Base-by-base conservation (phyloP, 225 moss, liverwort and hornwort genomes). In the Marchantia paleacea region DNA sequence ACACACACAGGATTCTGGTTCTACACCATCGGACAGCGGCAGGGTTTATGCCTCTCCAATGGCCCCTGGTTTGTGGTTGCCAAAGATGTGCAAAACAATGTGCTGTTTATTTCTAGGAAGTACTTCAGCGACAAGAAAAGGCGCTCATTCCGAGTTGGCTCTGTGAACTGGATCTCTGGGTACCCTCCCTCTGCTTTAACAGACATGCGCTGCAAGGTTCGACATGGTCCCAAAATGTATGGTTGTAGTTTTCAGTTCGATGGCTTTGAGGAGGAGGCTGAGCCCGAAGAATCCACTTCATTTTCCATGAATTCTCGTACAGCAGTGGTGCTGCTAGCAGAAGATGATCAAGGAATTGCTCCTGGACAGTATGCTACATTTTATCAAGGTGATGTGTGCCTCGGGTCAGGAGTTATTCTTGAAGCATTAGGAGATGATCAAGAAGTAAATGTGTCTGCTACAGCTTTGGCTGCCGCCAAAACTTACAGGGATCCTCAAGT, bases 21-120 rank as follows among this genome's bases (percentile, higher is more conserved):
- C 79, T 92, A 99, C 80, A 99, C 99, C 0, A 85, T 92, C 39
- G 95, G 99, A 55, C 99, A 99, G 85, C 93, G 99, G 64, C 95
- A 99, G 79, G 99, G 95, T 62, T 90, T 99, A 14, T 80, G 94
- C 79, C 90, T 99, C 52, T 91, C 99, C 3, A 92, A 94, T 69
- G 99, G 99, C 68, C 99, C 99, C 52, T 99, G 99, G 92, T 99
- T 99, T 86, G 99, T 95, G 75, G 95, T 99, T 39, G 93, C 92
- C 50, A 99, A 99, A 81, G 91, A 99, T 82, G 85, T 93, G 18
- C 72, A 85, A 74, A 87, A 91, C 78, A 99, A 99, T 63, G 99
- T 92, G 61, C 78, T 99, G 50, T 95, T 95, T 69, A 83, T 94
- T 57, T 99, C 99, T 26, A 88, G 95, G 70, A 86, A 90, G 39